phyloP scores from a whole-genome alignment of 2,329 filamentous ascomycete genomes.

The Calonectria pteridis region DNA sequence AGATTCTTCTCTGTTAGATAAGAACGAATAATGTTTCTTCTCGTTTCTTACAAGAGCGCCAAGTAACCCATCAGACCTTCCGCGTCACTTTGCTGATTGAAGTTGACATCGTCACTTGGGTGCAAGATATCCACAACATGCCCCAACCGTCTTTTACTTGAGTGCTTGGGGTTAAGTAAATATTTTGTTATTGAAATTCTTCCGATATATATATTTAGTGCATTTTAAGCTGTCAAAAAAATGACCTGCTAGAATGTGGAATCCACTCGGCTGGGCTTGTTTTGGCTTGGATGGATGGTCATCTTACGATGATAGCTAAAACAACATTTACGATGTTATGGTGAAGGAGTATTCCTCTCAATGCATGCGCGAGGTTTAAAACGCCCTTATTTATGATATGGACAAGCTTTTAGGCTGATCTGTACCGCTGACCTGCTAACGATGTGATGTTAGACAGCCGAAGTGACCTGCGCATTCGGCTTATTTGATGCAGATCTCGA shows the following conservation, averaged over 20 bases:
- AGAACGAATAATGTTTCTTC: neutral
- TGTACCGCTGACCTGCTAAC: neutral
- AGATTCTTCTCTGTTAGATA: neutral
- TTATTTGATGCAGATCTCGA: neutral
- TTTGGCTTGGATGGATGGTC: neutral
- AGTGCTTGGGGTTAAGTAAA: neutral
- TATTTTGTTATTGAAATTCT: neutral
- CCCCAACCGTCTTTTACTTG: neutral
- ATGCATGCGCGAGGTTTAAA: neutral
- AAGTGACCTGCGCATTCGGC: neutral
- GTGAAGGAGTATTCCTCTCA: too few species aligned
- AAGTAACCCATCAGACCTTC: neutral
- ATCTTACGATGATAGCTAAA: neutral
- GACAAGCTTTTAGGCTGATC: neutral
- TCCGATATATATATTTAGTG: neutral
- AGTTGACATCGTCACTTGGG: neutral
- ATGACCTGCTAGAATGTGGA: neutral
- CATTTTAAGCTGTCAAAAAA: neutral
- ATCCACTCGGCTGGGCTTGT: neutral
- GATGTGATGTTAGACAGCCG: neutral
- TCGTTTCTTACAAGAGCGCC: neutral
- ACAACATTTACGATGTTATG: too few species aligned
- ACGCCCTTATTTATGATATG: neutral
- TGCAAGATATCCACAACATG: too few species aligned
- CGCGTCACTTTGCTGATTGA: neutral